phyloP scores from a whole-genome alignment of 352 stramenopile genomes.

The Phytophthora citrophthora region DNA sequence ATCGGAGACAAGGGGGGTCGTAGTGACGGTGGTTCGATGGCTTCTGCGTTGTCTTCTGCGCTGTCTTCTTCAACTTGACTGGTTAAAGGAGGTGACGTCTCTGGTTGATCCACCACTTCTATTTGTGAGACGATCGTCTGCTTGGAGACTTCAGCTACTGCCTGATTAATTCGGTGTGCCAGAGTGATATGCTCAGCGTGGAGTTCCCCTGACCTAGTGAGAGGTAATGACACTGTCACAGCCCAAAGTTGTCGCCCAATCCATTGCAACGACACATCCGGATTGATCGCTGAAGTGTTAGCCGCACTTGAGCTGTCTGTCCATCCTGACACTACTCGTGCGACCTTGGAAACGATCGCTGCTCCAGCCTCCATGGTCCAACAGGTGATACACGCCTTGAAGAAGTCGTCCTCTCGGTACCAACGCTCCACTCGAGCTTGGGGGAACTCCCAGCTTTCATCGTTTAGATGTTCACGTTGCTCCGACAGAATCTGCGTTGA shows the following conservation, averaged over 20 bases:
- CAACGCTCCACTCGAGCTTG: conserved; percentile 69
- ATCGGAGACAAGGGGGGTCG: conserved; percentile 8
- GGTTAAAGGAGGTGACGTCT: not conserved
- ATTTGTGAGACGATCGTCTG: conserved; percentile 9
- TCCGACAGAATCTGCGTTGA: conserved; percentile 11
- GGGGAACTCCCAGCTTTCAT: conserved; percentile 40
- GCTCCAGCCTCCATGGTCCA: conserved; percentile 77
- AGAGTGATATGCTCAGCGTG: conserved; percentile 71
- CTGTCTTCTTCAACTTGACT: not conserved
- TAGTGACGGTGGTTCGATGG: not conserved
- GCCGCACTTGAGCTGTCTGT: conserved; percentile 4
- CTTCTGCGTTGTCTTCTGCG: conserved; percentile 1
- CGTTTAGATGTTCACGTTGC: not conserved
- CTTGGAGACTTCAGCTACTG: conserved; percentile 49
- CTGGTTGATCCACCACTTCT: not conserved
- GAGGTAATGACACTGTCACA: conserved; percentile 68
- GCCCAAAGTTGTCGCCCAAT: conserved; percentile 74
- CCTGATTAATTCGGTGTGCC: conserved; percentile 66
- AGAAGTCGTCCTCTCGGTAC: conserved; percentile 76
- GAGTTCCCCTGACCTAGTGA: conserved; percentile 64
- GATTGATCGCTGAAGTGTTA: conserved; percentile 46
- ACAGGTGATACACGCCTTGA: conserved; percentile 77
- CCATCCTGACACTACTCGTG: conserved; percentile 50
- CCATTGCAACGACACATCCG: conserved; percentile 82
- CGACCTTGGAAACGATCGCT: conserved; percentile 65